These are phyloP conservation scores for Datisca glomerata DNA, from an alignment of 306 rosid genomes.

Conservation along the genomic window DNA sequence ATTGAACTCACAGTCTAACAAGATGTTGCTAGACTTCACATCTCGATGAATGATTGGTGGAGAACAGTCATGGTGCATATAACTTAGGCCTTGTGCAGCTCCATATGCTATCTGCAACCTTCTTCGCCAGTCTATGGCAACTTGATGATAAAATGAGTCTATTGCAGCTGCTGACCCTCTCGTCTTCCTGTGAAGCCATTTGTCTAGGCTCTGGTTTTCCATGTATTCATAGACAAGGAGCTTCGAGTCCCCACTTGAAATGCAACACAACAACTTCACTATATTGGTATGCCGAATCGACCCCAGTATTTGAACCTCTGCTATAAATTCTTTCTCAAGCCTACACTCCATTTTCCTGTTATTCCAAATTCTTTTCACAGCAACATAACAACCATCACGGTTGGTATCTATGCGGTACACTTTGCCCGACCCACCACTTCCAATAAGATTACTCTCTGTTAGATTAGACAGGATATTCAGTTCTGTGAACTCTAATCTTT, in stretches of 20 bases:
- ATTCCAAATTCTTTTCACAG: slow-evolving; percentile 66
- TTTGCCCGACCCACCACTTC: slow-evolving; percentile 81
- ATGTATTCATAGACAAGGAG: slow-evolving; percentile 84
- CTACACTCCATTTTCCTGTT: slow-evolving; percentile 26
- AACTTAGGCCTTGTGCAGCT: slow-evolving; percentile 73
- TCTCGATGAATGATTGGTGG: slow-evolving; percentile 71
- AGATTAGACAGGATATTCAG: slow-evolving; percentile 31
- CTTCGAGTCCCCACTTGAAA: slow-evolving; percentile 53
- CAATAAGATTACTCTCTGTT: slow-evolving; percentile 63
- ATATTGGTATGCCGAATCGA: slow-evolving; percentile 68
- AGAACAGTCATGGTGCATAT: slow-evolving; percentile 84
- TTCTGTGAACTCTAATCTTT: slow-evolving; percentile 45
- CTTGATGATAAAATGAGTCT: slow-evolving; percentile 9
- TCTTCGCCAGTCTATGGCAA: slow-evolving; percentile 55
- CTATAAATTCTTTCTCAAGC: slow-evolving; percentile 52
- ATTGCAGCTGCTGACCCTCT: slow-evolving; percentile 19
- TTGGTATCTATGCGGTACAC: slow-evolving; percentile 52
- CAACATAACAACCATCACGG: slow-evolving; percentile 36
- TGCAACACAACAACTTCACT: slow-evolving; percentile 74
- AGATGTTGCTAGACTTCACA: slow-evolving; percentile 82
- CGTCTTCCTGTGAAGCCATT: slow-evolving; percentile 57
- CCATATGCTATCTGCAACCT: slow-evolving; percentile 72
- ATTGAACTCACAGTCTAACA: slow-evolving; percentile 58
- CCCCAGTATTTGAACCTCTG: slow-evolving; percentile 67
- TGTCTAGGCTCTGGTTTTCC: slow-evolving; percentile 72